Evolutionary conservation across 768 basidiomycete genomes (phyloP).

Genomic region (Lactarius sp.): DNA sequence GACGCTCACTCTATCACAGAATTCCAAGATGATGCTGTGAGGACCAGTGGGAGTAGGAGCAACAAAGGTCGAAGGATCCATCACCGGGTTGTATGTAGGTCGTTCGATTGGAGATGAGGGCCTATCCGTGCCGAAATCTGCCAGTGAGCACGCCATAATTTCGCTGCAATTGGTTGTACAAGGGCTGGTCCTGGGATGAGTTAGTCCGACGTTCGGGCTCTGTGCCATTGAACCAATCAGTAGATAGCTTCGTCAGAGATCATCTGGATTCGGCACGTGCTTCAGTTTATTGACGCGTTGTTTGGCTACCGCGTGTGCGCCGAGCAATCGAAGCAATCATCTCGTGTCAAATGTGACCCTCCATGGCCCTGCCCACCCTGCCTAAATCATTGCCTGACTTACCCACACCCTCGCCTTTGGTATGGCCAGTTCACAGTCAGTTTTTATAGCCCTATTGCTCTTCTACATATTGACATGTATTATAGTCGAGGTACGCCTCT

Average conservation of each 20-base stretch:
- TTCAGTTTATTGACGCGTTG: constrained; percentile 45
- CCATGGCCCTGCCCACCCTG: constrained; percentile 16
- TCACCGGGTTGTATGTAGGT: constrained; percentile 22
- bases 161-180: background rate
- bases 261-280: constrained; percentile 16
- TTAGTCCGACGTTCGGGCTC: too few species aligned
- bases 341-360: background rate
- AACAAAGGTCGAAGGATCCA: constrained; percentile 51
- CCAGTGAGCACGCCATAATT: background rate
- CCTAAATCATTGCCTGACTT: constrained; percentile 23
- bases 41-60: constrained; percentile 44
- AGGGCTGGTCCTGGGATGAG: too few species aligned
- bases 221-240: too few species aligned
- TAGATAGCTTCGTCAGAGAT: too few species aligned
- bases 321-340: background rate
- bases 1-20: constrained; percentile 78
- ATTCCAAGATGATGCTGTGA: constrained; percentile 79
- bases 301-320: constrained; percentile 32
- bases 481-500: constrained; percentile 80
- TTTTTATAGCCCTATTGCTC: background rate
- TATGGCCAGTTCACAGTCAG: constrained; percentile 68
- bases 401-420: constrained; percentile 20
- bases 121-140: constrained; percentile 26
- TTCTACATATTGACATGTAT: background rate
- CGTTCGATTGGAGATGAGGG: constrained; percentile 1